phyloP scores from a whole-genome alignment of 495 filamentous ascomycete genomes.

The Ramalina peruviana region DNA sequence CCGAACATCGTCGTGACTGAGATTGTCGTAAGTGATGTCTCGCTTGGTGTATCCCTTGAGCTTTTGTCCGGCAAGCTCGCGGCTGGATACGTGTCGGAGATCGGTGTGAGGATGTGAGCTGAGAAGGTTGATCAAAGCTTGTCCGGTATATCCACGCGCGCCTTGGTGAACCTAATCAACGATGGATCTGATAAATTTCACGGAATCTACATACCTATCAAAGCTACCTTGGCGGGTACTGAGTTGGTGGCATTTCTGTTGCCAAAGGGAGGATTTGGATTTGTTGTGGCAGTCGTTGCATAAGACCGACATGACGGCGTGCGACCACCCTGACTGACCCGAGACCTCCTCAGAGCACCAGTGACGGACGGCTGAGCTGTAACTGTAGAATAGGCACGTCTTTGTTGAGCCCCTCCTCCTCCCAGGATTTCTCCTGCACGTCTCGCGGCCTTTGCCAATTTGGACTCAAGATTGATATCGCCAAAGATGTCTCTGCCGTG shows the following conservation, averaged over 20 bases:
- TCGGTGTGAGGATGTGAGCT: constrained; percentile 92
- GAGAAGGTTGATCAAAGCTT: constrained; percentile 79
- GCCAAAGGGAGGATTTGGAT: constrained; percentile 95
- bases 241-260: constrained; percentile 78
- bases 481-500: constrained; percentile 82
- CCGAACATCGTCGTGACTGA: constrained; percentile 77
- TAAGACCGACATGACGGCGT: constrained; percentile 24
- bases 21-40: constrained; percentile 87
- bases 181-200: too few relatives aligned
- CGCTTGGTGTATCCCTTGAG: constrained; percentile 84
- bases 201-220: constrained; percentile 47
- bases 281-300: constrained; percentile 51
- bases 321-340: constrained; percentile 7
- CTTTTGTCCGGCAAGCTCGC: constrained; percentile 82
- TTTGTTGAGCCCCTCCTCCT: constrained; percentile 37
- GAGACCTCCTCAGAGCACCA: constrained; percentile 27
- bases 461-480: constrained; percentile 75
- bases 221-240: constrained; percentile 67
- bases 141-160: constrained; percentile 89
- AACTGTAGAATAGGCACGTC: constrained; percentile 48
- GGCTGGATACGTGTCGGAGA: constrained; percentile 83
- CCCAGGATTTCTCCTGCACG: constrained; percentile 44
- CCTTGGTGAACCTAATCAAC: not conserved
- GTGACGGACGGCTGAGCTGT: not conserved
- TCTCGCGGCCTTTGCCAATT: constrained; percentile 63